Percentiles rank a stretch among this genome's conserved stretches.
Conservation (phyloP, 2,329 filamentous ascomycete genomes). For the Talaromyces sp. region DNA sequence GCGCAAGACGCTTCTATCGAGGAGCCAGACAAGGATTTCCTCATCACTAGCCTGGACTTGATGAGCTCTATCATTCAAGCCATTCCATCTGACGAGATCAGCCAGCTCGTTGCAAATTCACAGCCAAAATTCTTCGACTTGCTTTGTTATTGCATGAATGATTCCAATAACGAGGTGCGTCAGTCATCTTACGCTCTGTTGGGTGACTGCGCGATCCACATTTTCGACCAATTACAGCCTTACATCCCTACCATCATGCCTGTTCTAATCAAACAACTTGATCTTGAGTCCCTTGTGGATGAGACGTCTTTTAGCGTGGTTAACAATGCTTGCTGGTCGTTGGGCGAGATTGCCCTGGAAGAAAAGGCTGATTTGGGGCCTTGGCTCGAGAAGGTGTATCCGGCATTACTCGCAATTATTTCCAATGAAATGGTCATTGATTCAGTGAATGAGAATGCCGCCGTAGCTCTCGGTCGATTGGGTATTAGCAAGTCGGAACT, state of each 20-base stretch:
- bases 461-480: slow-evolving; percentile 83
- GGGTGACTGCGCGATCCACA: slow-evolving; percentile 90
- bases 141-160: slow-evolving; percentile 86
- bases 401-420: slow-evolving; percentile 76
- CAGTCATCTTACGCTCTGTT: slow-evolving; percentile 94
- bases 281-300: slow-evolving; percentile 71
- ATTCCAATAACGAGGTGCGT: slow-evolving; percentile 83
- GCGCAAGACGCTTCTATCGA: slow-evolving; percentile 67
- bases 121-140: slow-evolving; percentile 87
- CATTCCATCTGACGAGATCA: slow-evolving; percentile 68
- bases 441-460: slow-evolving; percentile 88
- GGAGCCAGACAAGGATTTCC: slow-evolving; percentile 89
- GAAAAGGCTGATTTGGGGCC: slow-evolving; percentile 68
- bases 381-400: slow-evolving; percentile 73
- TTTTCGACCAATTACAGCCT: slow-evolving; percentile 75
- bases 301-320: slow-evolving; percentile 86
- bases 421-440: slow-evolving; percentile 80
- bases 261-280: slow-evolving; percentile 80
- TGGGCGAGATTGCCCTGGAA: slow-evolving; percentile 85
- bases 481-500: slow-evolving; percentile 74
- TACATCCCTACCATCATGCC: slow-evolving; percentile 70
- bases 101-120: slow-evolving; percentile 70
- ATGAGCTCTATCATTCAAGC: slow-evolving; percentile 92
- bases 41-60: slow-evolving; percentile 91
- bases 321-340: slow-evolving; percentile 98